These are phyloP conservation scores for Cyberlindnera japonica DNA, from an alignment of 805 yeast genomes.

Conservation along the genomic window DNA sequence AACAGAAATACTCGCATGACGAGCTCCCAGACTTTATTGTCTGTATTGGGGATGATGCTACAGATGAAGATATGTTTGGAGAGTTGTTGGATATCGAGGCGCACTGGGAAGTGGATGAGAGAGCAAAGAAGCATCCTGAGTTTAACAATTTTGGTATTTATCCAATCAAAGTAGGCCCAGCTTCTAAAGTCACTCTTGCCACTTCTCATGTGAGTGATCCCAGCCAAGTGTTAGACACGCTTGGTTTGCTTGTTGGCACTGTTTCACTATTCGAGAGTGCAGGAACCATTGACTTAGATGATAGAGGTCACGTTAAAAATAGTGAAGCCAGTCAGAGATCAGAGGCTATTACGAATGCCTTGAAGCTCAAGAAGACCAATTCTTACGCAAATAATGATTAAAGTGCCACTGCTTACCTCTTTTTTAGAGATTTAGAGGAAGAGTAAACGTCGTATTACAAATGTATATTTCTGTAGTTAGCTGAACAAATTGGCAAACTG, in stretches of 20 bases:
- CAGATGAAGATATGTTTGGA: conserved; percentile 97
- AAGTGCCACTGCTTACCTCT: neutral
- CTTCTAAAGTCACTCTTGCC: conserved; percentile 80
- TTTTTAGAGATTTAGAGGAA: too few relatives aligned
- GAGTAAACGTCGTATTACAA: too few relatives aligned
- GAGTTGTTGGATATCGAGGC: conserved; percentile 64
- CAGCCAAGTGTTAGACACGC: conserved; percentile 74
- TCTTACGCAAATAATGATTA: conserved; percentile 6
- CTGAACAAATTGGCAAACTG: conserved; percentile 5
- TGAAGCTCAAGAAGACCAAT: conserved; percentile 18
- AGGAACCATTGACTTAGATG: conserved; percentile 71
- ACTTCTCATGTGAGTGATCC: conserved; percentile 85
- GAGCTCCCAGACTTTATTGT: conserved; percentile 77
- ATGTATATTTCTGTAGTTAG: too few relatives aligned
- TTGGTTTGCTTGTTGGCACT: conserved; percentile 76
- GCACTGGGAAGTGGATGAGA: conserved; percentile 40
- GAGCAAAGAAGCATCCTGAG: conserved; percentile 22
- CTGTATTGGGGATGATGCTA: conserved; percentile 92
- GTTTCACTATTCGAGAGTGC: conserved; percentile 76
- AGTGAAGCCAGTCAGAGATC: conserved; percentile 39
- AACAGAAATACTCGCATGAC: conserved; percentile 32
- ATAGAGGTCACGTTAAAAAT: conserved; percentile 63
- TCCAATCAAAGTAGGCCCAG: conserved; percentile 92
- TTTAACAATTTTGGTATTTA: conserved; percentile 58
- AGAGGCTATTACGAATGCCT: conserved; percentile 25